Evolutionary conservation across 306 rosid genomes (phyloP).

Genomic region (Nissolia schottii): DNA sequence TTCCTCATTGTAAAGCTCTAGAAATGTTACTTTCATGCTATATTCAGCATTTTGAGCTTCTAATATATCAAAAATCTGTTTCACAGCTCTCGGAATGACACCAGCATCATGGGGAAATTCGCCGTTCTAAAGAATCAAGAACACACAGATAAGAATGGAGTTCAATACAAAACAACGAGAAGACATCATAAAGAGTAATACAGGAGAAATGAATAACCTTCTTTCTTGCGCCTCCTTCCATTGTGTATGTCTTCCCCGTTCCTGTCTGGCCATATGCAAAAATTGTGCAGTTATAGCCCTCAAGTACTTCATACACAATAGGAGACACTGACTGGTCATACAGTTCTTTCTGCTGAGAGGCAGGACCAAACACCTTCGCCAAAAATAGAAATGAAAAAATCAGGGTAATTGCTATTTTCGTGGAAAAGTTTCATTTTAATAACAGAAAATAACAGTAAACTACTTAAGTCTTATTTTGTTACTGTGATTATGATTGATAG

Average conservation of each 20-base stretch:
- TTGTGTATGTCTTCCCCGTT: slow-evolving; percentile 95
- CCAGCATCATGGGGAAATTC: slow-evolving; percentile 98
- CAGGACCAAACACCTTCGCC: slow-evolving; percentile 86
- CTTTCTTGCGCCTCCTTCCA: slow-evolving; percentile 99
- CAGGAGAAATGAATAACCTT: slow-evolving; percentile 49
- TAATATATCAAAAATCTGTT: slow-evolving; percentile 88
- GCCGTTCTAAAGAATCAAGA: slow-evolving; percentile 62
- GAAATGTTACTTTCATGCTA: slow-evolving; percentile 94
- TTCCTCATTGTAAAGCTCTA: slow-evolving; percentile 98
- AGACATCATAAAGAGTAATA: not conserved
- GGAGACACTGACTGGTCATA: slow-evolving; percentile 97
- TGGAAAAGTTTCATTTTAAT: not conserved
- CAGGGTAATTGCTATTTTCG: slow-evolving; percentile 18
- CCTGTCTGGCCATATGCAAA: slow-evolving; percentile 99
- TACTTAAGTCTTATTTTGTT: not conserved
- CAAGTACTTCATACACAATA: slow-evolving; percentile 93
- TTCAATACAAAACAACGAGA: not conserved
- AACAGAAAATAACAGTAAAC: not conserved
- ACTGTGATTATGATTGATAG: not conserved
- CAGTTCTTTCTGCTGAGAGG: slow-evolving; percentile 83
- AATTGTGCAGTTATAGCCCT: slow-evolving; percentile 97
- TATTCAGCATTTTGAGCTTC: slow-evolving; percentile 97
- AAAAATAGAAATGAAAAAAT: slow-evolving; percentile 31
- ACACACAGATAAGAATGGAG: not conserved
- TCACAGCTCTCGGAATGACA: slow-evolving; percentile 96